phyloP scores from a whole-genome alignment of 257 asterid species.

The Solanum clarkiae region DNA sequence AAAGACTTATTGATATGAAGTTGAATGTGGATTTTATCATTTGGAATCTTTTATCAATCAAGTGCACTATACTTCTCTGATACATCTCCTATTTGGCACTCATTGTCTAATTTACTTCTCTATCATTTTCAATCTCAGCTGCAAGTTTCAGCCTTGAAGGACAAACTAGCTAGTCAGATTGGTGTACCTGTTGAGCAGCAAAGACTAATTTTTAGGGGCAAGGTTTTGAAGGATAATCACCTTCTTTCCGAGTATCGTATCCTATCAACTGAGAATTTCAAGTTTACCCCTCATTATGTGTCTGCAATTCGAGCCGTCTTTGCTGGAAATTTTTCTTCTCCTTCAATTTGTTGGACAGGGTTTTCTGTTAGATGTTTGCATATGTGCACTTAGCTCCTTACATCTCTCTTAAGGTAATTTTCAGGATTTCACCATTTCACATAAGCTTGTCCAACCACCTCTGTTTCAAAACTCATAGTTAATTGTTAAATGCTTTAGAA shows the following conservation, averaged over 20 bases:
- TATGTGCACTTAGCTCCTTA: background rate
- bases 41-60: background rate
- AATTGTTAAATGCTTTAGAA: background rate
- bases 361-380: background rate
- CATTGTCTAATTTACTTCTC: background rate
- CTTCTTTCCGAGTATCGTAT: conserved; percentile 71
- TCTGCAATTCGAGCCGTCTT: background rate
- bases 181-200: conserved; percentile 84
- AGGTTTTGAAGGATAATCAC: conserved; percentile 68
- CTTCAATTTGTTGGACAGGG: background rate
- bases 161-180: conserved; percentile 50
- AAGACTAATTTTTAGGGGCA: conserved; percentile 80
- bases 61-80: background rate
- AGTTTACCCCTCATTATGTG: background rate
- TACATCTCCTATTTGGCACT: background rate
- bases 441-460: background rate
- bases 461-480: background rate
- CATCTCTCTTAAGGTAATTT: background rate
- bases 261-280: conserved; percentile 14
- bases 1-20: background rate
- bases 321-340: background rate
- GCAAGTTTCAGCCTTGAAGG: conserved; percentile 62
- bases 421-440: background rate
- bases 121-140: conserved; percentile 24
- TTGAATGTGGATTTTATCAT: background rate